These are phyloP conservation scores for Magnusiomyces fungicola DNA, from an alignment of 1,139 yeast species.

Conservation along the genomic window DNA sequence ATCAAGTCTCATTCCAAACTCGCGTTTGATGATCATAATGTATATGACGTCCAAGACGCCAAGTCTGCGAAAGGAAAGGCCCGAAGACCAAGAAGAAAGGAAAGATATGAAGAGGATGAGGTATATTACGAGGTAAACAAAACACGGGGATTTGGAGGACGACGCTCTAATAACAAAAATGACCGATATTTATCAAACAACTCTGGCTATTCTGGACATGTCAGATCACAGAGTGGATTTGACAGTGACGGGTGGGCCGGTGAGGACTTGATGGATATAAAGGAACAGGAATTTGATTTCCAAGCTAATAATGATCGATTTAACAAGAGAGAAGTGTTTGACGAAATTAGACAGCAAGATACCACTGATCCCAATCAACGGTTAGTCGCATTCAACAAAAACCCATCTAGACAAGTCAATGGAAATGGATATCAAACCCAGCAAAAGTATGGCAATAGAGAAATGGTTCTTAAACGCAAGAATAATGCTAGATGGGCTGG, in stretches of 20 bases:
- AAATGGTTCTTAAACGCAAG: conserved; percentile 50
- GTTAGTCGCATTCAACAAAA: conserved; percentile 68
- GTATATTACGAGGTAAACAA: background rate
- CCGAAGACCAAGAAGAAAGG: background rate
- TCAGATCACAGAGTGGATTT: conserved; percentile 11
- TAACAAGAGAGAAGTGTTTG: conserved; percentile 74
- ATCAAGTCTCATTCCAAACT: too few species aligned
- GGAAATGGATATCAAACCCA: conserved; percentile 8
- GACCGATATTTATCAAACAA: background rate
- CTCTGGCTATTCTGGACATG: background rate
- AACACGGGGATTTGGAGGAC: background rate
- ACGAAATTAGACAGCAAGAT: conserved; percentile 63
- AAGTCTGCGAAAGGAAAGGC: background rate
- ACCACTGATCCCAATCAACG: conserved; percentile 52
- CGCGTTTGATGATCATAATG: too few species aligned
- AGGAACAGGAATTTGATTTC: conserved; percentile 66
- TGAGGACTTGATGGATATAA: conserved; percentile 43
- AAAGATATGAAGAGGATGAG: background rate
- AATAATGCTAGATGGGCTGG: conserved; percentile 27
- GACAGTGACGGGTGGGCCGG: conserved; percentile 44
- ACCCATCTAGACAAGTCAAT: conserved; percentile 14
- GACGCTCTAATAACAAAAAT: background rate
- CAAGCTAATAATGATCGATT: conserved; percentile 75
- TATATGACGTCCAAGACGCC: too few species aligned
- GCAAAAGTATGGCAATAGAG: conserved; percentile 55